Conservation (phyloP, 2,329 filamentous ascomycete genomes). For the Botrytis squamosa region DNA sequence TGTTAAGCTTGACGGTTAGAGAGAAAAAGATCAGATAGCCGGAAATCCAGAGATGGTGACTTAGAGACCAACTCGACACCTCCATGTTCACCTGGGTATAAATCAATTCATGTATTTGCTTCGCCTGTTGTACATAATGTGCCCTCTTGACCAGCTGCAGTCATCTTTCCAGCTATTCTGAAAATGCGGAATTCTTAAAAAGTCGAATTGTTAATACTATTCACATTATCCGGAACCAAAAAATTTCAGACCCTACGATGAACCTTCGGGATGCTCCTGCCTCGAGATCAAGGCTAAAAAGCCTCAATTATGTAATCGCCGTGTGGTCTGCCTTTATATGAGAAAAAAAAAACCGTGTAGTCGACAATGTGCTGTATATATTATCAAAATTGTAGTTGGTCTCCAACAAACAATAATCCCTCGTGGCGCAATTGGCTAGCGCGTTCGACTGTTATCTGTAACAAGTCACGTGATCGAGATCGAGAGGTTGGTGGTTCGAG, state of each 20-base stretch:
- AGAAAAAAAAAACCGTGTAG: too few species aligned
- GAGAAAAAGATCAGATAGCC: slow-evolving; percentile 15
- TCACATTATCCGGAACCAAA: too few species aligned
- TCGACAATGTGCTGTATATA: neutral
- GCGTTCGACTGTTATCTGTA: neutral
- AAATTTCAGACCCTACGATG: too few species aligned
- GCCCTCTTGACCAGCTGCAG: neutral
- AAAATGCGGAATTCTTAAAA: neutral
- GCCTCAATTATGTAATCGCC: too few species aligned
- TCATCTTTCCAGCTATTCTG: neutral
- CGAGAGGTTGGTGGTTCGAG: slow-evolving; percentile 13
- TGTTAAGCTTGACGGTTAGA: slow-evolving; percentile 16
- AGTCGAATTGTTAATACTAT: too few species aligned
- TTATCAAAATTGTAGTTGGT: rapidly evolving
- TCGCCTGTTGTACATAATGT: neutral
- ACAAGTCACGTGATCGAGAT: neutral
- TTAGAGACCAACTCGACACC: too few species aligned
- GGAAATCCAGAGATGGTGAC: neutral
- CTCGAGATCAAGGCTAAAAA: too few species aligned
- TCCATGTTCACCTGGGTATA: neutral
- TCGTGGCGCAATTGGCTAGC: slow-evolving; percentile 15
- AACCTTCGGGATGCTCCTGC: too few species aligned
- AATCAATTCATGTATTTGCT: neutral
- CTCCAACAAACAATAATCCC: neutral
- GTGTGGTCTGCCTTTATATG: too few species aligned